phyloP scores from a whole-genome alignment of 1,284 basidiomycete species.

The Singerocomus inundabilis region DNA sequence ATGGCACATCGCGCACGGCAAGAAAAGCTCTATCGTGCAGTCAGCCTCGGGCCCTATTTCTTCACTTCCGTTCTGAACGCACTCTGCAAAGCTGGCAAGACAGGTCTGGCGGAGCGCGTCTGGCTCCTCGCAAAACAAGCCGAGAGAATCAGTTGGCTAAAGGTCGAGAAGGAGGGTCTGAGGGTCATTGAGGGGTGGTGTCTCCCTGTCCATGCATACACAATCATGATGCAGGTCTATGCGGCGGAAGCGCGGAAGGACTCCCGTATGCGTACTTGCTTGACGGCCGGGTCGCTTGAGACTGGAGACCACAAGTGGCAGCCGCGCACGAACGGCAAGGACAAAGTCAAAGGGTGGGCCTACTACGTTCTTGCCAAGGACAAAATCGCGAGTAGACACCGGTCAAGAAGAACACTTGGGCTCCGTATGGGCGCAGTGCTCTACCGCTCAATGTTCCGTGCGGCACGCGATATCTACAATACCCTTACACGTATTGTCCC shows the following conservation, averaged over 20 bases:
- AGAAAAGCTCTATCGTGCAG: conserved; percentile 41
- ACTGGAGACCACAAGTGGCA: conserved; percentile 18
- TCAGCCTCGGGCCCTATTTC: conserved; percentile 55
- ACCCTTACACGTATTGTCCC: conserved; percentile 25
- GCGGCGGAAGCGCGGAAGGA: conserved; percentile 44
- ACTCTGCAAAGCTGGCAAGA: conserved; percentile 53
- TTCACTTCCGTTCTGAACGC: conserved; percentile 60
- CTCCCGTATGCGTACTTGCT: conserved; percentile 11
- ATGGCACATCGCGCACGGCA: conserved; percentile 28
- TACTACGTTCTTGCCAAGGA: conserved; percentile 26
- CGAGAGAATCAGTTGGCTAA: conserved; percentile 51
- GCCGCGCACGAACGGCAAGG: conserved; percentile 16
- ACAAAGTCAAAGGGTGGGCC: conserved; percentile 40
- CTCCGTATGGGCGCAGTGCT: conserved; percentile 34
- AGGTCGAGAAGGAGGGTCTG: conserved; percentile 16
- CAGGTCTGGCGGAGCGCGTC: conserved; percentile 58
- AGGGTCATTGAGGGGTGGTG: conserved; percentile 49
- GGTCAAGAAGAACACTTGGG: conserved; percentile 26
- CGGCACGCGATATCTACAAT: conserved; percentile 34
- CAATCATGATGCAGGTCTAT: conserved; percentile 67
- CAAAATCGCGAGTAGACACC: conserved; percentile 22
- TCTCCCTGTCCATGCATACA: conserved; percentile 66
- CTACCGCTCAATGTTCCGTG: conserved; percentile 39
- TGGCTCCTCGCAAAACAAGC: conserved; percentile 60
- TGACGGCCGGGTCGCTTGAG: conserved; percentile 3